Conservation (phyloP, 1,284 basidiomycete species). For the Rhodotorula mucilaginosa region DNA sequence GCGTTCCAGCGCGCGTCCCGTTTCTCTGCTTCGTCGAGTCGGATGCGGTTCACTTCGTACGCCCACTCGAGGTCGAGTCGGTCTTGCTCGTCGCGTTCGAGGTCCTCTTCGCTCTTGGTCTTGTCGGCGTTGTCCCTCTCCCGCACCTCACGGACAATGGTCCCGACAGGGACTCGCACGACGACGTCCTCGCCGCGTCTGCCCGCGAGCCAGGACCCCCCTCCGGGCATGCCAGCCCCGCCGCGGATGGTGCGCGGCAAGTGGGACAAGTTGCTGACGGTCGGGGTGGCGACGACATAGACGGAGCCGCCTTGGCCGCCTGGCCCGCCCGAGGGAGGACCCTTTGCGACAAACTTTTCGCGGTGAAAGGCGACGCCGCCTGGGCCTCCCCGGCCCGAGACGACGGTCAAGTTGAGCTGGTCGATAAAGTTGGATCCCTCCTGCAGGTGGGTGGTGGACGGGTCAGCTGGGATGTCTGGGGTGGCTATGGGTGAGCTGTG, state of each 20-base stretch:
- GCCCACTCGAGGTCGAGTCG: conserved; percentile 65
- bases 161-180: conserved; percentile 80
- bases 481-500: rapidly evolving
- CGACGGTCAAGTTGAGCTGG: conserved; percentile 15
- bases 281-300: conserved; percentile 71
- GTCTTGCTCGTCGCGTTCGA: conserved; percentile 54
- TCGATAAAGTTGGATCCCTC: conserved; percentile 39
- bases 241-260: conserved; percentile 68
- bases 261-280: conserved; percentile 71
- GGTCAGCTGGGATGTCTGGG: not conserved
- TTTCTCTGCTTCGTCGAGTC: conserved; percentile 37
- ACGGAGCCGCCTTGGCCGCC: conserved; percentile 84
- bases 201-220: conserved; percentile 81
- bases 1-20: conserved; percentile 34
- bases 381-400: conserved; percentile 26
- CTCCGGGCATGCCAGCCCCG: conserved; percentile 66
- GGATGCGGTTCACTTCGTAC: conserved; percentile 35
- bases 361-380: conserved; percentile 37
- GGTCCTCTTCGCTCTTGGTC: conserved; percentile 63
- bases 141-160: conserved; percentile 61
- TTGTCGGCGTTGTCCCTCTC: conserved; percentile 65
- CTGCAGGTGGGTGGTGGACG: conserved; percentile 14
- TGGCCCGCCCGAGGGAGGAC: conserved; percentile 84
- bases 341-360: conserved; percentile 60
- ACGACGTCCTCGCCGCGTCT: conserved; percentile 67